Evolutionary conservation across 2,329 filamentous ascomycete genomes (phyloP).

Genomic region (Penicillium sp.): DNA sequence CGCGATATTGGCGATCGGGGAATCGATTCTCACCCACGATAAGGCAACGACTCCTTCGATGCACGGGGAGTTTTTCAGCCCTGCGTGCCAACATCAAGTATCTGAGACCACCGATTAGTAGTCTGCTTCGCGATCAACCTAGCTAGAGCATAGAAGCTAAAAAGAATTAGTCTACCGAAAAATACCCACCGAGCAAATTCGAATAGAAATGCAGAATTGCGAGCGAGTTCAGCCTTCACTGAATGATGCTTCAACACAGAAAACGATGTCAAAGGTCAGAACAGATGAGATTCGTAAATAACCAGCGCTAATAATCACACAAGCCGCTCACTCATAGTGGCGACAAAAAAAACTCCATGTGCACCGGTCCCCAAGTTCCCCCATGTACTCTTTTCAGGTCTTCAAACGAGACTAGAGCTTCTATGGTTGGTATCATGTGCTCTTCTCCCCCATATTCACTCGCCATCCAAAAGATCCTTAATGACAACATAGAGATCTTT

Average conservation of each 20-base stretch:
- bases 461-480: constrained; percentile 33
- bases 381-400: constrained; percentile 1
- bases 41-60: not conserved
- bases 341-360: constrained; percentile 10
- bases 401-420: not conserved
- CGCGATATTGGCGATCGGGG: not conserved
- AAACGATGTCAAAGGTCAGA: not conserved
- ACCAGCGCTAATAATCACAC: constrained; percentile 14
- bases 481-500: constrained; percentile 54
- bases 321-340: constrained; percentile 10
- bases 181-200: not conserved
- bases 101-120: not conserved
- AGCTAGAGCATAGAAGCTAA: not conserved
- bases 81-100: not conserved
- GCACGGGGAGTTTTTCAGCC: not conserved
- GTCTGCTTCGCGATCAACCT: not conserved
- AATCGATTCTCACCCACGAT: not conserved
- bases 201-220: not conserved
- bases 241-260: not conserved
- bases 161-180: not conserved
- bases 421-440: constrained; percentile 10
- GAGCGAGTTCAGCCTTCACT: not conserved
- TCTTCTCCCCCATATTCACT: constrained; percentile 4
- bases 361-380: constrained; percentile 10
- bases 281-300: constrained; percentile 11